phyloP scores from a whole-genome alignment of 176 grass and related monocot genomes.

The Neostapfia colusana region DNA sequence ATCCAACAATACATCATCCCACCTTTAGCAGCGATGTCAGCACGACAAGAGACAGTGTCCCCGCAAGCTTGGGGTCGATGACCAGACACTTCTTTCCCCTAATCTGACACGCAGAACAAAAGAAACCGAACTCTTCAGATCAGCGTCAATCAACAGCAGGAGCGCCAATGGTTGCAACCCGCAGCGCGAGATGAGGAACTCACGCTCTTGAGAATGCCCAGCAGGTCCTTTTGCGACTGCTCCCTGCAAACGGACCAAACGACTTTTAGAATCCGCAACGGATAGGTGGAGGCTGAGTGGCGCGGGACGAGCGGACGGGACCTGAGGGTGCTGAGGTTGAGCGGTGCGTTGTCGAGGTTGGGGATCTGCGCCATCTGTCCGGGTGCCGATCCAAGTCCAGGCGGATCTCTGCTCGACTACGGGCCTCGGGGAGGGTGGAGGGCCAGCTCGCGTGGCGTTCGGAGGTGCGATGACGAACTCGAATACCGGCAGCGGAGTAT shows the following conservation, averaged over 20 bases:
- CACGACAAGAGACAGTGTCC: constrained; percentile 64
- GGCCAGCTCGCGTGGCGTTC: neutral
- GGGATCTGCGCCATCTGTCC: constrained; percentile 87
- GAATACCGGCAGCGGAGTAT: neutral
- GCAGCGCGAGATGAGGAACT: constrained; percentile 14
- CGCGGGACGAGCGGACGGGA: neutral
- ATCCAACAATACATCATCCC: neutral
- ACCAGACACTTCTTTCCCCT: constrained; percentile 76
- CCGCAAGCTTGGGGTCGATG: constrained; percentile 72
- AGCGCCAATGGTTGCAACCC: neutral
- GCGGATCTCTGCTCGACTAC: neutral
- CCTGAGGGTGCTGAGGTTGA: constrained; percentile 74
- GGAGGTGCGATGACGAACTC: neutral
- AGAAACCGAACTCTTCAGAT: constrained; percentile 1
- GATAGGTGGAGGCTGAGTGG: neutral
- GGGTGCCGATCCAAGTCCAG: neutral
- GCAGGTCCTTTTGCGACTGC: constrained; percentile 84
- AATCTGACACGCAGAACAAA: constrained; percentile 44
- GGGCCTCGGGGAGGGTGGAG: neutral
- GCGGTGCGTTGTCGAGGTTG: constrained; percentile 73
- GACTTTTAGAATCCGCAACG: neutral
- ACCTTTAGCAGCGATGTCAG: constrained; percentile 82
- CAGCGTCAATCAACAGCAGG: neutral
- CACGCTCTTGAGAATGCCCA: constrained; percentile 74
- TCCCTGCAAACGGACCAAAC: constrained; percentile 52